Base-by-base conservation (phyloP, 495 filamentous ascomycete genomes). In the Hypoxylon intermedium region DNA sequence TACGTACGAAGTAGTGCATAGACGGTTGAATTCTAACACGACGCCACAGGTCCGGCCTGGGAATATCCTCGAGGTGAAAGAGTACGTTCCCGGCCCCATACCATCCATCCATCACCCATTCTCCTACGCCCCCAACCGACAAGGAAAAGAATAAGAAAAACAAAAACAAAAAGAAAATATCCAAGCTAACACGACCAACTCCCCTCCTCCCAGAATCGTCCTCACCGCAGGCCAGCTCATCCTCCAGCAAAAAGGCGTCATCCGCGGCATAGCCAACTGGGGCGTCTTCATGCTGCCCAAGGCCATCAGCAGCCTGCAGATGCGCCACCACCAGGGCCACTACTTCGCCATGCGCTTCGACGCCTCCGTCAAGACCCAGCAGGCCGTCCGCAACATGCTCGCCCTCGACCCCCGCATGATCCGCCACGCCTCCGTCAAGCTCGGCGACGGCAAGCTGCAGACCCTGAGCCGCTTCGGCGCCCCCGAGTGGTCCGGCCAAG, bases 301-400 rank as follows among this genome's bases (percentile, higher is more conserved):
- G 60, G 78, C 86, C 58, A 83, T 84, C 49, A 86, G 81, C 60
- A 85, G 85, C 70, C 88, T 93, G 75, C 91, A 96, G 76, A 83
- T 86, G 53, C 82, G 82, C 51, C 88, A 98, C 79, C 84, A 83
- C 49, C 80, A 82, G 30, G 94, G 95, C 26, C 92, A 97, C 75
- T 96, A 98, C 80, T 98, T 98, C 79, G 86, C 96, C 69, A 90
- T 98, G 91, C 90, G 94, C 58, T 98, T 95, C 77, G 94, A 98
- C 73, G 68, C 87, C 26, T 85, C 83, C 37, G 82, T 84, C 18
- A 58, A 75, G 34, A 87, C 88, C 11, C 93, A 98, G 77, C 74
- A 85, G 37, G 81, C 82, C 37, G 82, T 98, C 4, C 80, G 85
- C 59, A 78, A 85, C 52, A 92, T 89, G 15, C 76, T 98, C 65